phyloP scores from a whole-genome alignment of 495 filamentous ascomycete genomes.

The Lichenothelia convexa region DNA sequence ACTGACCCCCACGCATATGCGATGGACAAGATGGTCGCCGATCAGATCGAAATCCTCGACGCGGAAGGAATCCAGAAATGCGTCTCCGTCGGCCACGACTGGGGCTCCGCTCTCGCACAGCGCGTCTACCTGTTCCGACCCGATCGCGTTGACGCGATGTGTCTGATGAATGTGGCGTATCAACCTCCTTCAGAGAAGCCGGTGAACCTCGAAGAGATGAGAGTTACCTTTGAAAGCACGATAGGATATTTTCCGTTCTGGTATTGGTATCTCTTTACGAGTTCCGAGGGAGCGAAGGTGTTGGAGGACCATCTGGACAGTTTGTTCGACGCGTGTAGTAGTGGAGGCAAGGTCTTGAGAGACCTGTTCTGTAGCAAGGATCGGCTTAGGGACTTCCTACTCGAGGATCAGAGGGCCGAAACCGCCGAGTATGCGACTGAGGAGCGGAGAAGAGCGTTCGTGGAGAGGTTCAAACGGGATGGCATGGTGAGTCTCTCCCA shows the following conservation, averaged over 20 bases:
- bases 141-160: conserved; percentile 3
- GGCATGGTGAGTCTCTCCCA: too few relatives aligned
- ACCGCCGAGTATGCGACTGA: conserved; percentile 4
- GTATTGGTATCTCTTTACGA: conserved; percentile 10
- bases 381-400: conserved; percentile 4
- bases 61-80: conserved; percentile 3
- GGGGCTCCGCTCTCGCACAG: conserved; percentile 5
- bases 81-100: conserved; percentile 12
- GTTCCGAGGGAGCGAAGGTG: conserved; percentile 2
- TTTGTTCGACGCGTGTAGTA: conserved; percentile 3
- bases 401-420: conserved; percentile 3
- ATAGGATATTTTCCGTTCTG: conserved; percentile 4
- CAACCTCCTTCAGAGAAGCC: conserved; percentile 2
- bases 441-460: conserved; percentile 3
- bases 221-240: conserved; percentile 1
- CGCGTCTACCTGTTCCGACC: conserved; percentile 3
- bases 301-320: conserved; percentile 4
- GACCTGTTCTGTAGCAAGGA: conserved; percentile 2
- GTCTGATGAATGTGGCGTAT: conserved; percentile 5
- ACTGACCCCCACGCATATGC: conserved; percentile 4
- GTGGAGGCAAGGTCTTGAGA: conserved; percentile 5
- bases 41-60: conserved; percentile 8
- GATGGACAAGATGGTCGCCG: conserved; percentile 1
- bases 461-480: conserved; percentile 1
- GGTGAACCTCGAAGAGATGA: conserved; percentile 5